Percentiles rank a stretch among this genome's conserved stretches.
phyloP scores from a whole-genome alignment of 148 eudicot genomes.

The Rhododendron ferrugineum region DNA sequence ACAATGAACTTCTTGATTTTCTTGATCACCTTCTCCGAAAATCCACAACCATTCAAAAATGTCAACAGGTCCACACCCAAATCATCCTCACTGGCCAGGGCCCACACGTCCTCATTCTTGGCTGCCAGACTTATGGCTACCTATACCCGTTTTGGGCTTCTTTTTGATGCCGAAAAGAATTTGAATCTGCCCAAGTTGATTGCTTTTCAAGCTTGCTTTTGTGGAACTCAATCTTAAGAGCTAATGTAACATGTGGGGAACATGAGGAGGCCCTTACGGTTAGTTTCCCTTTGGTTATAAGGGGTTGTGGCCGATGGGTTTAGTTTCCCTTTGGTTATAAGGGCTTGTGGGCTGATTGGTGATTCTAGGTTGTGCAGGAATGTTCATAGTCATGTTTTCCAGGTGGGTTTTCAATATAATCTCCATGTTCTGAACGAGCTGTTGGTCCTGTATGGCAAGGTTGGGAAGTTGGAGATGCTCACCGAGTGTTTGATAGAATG shows the following conservation, averaged over 20 bases:
- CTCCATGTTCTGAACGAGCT: conserved; percentile 48
- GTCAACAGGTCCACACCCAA: conserved; percentile 36
- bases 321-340: conserved; percentile 42
- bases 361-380: conserved; percentile 19
- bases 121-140: conserved; percentile 38
- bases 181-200: conserved; percentile 24
- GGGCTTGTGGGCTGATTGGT: conserved; percentile 41
- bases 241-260: background rate
- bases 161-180: conserved; percentile 36
- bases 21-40: conserved; percentile 35
- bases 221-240: background rate
- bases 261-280: background rate
- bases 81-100: conserved; percentile 24
- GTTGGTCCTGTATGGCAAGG: conserved; percentile 47
- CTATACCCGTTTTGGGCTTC: conserved; percentile 31
- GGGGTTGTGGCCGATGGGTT: background rate
- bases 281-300: background rate
- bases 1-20: conserved; percentile 26
- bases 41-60: conserved; percentile 25
- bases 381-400: conserved; percentile 45
- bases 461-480: conserved; percentile 27
- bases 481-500: conserved; percentile 49
- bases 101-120: conserved; percentile 31
- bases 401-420: conserved; percentile 38
- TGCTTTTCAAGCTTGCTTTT: conserved; percentile 7